These are phyloP conservation scores for Saccharomycopsis capsularis DNA, from an alignment of 805 yeast genomes.

Conservation along the genomic window DNA sequence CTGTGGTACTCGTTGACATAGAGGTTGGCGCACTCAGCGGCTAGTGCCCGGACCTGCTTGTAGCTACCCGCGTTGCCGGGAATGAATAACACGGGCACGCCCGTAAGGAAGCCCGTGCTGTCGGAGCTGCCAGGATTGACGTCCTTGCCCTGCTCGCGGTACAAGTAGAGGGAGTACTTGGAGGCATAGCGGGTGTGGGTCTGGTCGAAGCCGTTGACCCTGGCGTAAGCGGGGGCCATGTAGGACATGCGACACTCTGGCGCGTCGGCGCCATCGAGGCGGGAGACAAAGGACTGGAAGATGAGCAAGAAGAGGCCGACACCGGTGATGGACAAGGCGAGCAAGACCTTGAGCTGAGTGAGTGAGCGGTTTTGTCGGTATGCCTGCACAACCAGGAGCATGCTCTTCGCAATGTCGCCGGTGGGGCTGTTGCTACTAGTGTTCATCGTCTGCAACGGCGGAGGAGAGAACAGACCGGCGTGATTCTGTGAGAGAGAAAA, in stretches of 20 bases:
- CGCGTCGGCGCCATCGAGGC: constrained; percentile 39
- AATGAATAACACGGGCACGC: constrained; percentile 85
- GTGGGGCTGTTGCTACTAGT: neutral
- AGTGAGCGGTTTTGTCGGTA: neutral
- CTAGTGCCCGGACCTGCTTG: constrained; percentile 85
- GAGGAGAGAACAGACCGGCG: neutral
- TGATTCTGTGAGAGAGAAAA: too few species aligned
- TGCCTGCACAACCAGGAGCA: neutral
- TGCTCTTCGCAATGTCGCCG: neutral
- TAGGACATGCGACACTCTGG: constrained; percentile 59
- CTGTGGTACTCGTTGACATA: constrained; percentile 33
- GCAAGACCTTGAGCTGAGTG: constrained; percentile 4
- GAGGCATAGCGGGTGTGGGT: constrained; percentile 62
- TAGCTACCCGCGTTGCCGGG: constrained; percentile 98
- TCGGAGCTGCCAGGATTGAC: constrained; percentile 39
- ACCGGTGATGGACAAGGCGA: constrained; percentile 2
- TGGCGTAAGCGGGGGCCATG: constrained; percentile 82
- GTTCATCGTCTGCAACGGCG: neutral
- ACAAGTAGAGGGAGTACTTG: constrained; percentile 78
- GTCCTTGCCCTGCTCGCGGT: constrained; percentile 76
- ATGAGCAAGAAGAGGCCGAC: constrained; percentile 23
- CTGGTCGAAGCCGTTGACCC: constrained; percentile 65
- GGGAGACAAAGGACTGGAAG: constrained; percentile 26
- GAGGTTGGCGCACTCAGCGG: constrained; percentile 63
- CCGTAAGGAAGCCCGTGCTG: constrained; percentile 37